These are phyloP conservation scores for Beverwykella pulmonaria DNA, from an alignment of 495 filamentous ascomycete species.

Conservation along the genomic window DNA sequence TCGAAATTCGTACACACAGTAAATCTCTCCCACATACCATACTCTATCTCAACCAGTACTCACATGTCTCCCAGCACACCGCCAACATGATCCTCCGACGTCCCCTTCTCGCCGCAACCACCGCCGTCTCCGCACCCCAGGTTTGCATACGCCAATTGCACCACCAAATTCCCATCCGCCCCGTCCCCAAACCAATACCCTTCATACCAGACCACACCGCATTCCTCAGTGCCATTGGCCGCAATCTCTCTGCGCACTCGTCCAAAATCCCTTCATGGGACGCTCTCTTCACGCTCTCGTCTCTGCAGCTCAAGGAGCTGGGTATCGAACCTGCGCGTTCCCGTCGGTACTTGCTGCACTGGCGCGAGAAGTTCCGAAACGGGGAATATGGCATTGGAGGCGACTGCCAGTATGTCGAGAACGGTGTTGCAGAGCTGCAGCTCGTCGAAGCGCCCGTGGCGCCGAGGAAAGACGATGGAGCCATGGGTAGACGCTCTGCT, in stretches of 20 bases:
- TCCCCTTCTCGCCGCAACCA: constrained; percentile 22
- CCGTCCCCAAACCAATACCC: constrained; percentile 71
- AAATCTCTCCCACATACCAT: background rate
- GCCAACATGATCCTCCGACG: constrained; percentile 37
- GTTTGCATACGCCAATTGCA: constrained; percentile 26
- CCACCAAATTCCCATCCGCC: constrained; percentile 45
- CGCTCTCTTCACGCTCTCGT: constrained; percentile 77
- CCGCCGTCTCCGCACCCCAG: constrained; percentile 20
- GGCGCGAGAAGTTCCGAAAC: constrained; percentile 79
- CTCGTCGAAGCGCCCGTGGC: constrained; percentile 62
- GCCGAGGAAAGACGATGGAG: background rate
- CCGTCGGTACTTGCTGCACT: constrained; percentile 79
- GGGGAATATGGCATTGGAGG: constrained; percentile 78
- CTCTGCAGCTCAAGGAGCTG: constrained; percentile 72
- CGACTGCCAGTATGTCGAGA: constrained; percentile 69
- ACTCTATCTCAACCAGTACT: background rate
- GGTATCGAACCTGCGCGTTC: constrained; percentile 84
- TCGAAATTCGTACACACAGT: background rate
- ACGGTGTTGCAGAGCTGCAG: constrained; percentile 70
- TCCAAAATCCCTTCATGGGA: constrained; percentile 88
- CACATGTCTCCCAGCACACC: background rate
- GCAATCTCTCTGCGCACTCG: constrained; percentile 75
- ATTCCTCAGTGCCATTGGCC: constrained; percentile 91
- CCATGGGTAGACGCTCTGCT: background rate
- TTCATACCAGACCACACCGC: constrained; percentile 85